Conservation (phyloP, 257 asterid species). For the Gentiana dahurica region DNA sequence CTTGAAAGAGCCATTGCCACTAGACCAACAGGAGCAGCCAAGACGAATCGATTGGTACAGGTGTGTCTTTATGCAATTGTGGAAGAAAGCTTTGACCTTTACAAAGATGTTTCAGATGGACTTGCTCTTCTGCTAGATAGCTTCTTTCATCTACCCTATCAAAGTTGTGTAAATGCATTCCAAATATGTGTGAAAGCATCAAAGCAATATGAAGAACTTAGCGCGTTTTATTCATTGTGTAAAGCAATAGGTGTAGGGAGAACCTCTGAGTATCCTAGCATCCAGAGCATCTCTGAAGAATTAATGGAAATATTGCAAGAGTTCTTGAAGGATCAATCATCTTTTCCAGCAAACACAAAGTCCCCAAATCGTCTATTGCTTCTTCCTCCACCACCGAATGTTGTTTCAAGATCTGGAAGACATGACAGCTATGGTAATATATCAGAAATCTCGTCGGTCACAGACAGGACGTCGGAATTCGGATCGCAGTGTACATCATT, state of each 20-base stretch:
- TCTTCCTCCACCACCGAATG: constrained; percentile 15
- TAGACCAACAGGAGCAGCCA: constrained; percentile 63
- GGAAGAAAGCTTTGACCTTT: constrained; percentile 69
- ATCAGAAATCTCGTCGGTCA: constrained; percentile 35
- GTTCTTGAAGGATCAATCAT: constrained; percentile 68
- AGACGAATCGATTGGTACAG: constrained; percentile 40
- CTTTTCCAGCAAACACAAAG: constrained; percentile 32
- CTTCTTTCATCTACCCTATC: constrained; percentile 60
- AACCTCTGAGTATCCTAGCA: constrained; percentile 57
- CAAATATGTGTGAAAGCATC: constrained; percentile 64
- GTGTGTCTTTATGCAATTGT: constrained; percentile 53
- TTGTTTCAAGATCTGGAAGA: constrained; percentile 11
- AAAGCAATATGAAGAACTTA: constrained; percentile 66
- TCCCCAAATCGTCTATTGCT: constrained; percentile 19
- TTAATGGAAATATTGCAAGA: constrained; percentile 59
- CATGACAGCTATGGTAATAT: constrained; percentile 28
- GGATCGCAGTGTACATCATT: constrained; percentile 53
- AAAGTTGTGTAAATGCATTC: constrained; percentile 48
- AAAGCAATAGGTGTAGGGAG: constrained; percentile 59
- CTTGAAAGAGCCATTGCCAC: constrained; percentile 71
- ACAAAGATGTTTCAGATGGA: constrained; percentile 66
- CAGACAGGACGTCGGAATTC: constrained; percentile 24
- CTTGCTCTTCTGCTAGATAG: constrained; percentile 54
- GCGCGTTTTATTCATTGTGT: constrained; percentile 40
- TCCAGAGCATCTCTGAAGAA: constrained; percentile 53